Conservation (phyloP, 2,329 filamentous ascomycete genomes). For the Fusarium nelsonii region DNA sequence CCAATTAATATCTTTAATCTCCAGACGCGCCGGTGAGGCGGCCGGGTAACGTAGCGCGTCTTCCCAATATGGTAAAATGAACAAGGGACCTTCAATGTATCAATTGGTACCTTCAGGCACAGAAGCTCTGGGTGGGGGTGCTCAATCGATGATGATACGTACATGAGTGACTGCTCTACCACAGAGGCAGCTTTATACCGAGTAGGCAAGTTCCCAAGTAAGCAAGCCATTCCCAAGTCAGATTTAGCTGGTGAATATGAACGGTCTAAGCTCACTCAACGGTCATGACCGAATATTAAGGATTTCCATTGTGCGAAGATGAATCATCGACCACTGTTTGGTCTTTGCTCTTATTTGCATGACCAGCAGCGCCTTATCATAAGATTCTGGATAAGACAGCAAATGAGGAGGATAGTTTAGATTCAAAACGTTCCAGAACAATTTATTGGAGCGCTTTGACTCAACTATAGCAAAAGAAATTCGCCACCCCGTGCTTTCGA, state of each 20-base stretch:
- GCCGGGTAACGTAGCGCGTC: slow-evolving; percentile 32
- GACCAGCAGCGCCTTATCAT: not conserved
- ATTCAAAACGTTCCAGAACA: slow-evolving; percentile 33
- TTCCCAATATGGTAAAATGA: slow-evolving; percentile 27
- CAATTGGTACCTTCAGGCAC: slow-evolving; percentile 26
- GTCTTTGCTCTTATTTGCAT: slow-evolving; percentile 28
- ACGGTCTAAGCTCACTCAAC: not conserved
- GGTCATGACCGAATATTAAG: slow-evolving; percentile 8
- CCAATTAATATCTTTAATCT: slow-evolving; percentile 47
- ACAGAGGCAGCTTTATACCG: not conserved
- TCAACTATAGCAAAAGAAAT: not conserved
- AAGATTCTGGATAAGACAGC: slow-evolving; percentile 2
- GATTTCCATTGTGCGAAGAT: slow-evolving; percentile 2
- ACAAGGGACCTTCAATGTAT: slow-evolving; percentile 19
- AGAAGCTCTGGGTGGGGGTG: slow-evolving; percentile 4
- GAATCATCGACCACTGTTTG: not conserved
- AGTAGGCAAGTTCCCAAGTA: not conserved
- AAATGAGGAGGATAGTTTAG: slow-evolving; percentile 6
- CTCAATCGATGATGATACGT: slow-evolving; percentile 1
- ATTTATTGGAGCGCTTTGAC: slow-evolving; percentile 18
- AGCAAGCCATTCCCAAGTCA: not conserved
- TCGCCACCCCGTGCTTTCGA: not conserved
- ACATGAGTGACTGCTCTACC: not conserved
- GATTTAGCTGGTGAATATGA: not conserved
- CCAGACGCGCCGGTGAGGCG: slow-evolving; percentile 45